These are phyloP conservation scores for Microbotryum saponariae DNA, from an alignment of 1,284 basidiomycete species.

Conservation along the genomic window DNA sequence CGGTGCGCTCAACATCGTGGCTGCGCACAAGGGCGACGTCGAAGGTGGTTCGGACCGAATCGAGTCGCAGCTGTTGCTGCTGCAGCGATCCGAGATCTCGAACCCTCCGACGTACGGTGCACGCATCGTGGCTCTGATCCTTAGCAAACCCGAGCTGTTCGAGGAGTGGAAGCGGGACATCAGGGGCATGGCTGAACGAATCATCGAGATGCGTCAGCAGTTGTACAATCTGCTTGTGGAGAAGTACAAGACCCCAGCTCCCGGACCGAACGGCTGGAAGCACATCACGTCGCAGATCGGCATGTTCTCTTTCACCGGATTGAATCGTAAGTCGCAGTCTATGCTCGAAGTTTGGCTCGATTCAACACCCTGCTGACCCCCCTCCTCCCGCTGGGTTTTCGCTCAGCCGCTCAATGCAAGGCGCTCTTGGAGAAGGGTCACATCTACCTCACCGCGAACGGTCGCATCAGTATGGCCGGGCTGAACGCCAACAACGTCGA, in stretches of 20 bases:
- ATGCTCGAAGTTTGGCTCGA: slow-evolving; percentile 22
- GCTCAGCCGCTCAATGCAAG: slow-evolving; percentile 55
- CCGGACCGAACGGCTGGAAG: slow-evolving; percentile 60
- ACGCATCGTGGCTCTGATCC: slow-evolving; percentile 68
- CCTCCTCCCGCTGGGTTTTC: not conserved
- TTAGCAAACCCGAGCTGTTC: slow-evolving; percentile 65
- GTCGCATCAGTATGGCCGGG: slow-evolving; percentile 50
- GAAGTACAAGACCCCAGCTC: slow-evolving; percentile 69
- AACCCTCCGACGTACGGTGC: slow-evolving; percentile 88
- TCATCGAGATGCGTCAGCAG: slow-evolving; percentile 81
- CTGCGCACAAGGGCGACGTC: slow-evolving; percentile 43
- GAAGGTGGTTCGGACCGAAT: slow-evolving; percentile 61
- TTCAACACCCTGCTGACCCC: not conserved
- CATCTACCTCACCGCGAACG: slow-evolving; percentile 68
- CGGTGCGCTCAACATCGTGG: slow-evolving; percentile 71
- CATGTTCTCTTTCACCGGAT: slow-evolving; percentile 54
- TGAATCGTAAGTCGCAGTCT: slow-evolving; percentile 30
- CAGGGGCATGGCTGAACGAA: slow-evolving; percentile 80
- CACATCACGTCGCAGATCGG: slow-evolving; percentile 85
- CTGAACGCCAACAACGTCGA: slow-evolving; percentile 71
- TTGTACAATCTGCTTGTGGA: slow-evolving; percentile 69
- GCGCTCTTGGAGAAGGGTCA: slow-evolving; percentile 68
- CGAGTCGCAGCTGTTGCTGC: slow-evolving; percentile 74
- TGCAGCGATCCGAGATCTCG: slow-evolving; percentile 85
- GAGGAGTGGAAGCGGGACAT: slow-evolving; percentile 86